These are phyloP conservation scores for Rhynchospora tenuis DNA, from an alignment of 176 grass and related monocot species.

Conservation along the genomic window DNA sequence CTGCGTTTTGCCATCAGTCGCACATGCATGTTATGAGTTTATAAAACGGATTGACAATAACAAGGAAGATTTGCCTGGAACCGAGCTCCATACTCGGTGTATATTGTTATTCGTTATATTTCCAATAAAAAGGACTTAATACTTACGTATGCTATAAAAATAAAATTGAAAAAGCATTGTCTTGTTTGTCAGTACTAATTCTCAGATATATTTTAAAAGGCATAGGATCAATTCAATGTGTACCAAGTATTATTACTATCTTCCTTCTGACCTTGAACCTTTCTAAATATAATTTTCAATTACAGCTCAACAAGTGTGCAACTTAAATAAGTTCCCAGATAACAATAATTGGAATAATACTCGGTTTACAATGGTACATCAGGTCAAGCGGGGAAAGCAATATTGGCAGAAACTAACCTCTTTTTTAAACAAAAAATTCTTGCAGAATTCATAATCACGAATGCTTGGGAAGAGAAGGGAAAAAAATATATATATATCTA, in stretches of 20 bases:
- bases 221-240: neutral
- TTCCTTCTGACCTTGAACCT: too few species aligned
- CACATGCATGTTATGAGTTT: too few species aligned
- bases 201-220: neutral
- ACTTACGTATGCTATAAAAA: neutral
- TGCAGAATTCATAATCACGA: neutral
- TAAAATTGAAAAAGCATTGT: neutral
- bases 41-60: too few species aligned
- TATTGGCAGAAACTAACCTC: neutral
- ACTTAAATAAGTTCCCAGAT: too few species aligned
- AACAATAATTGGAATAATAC: neutral
- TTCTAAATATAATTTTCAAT: too few species aligned
- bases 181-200: neutral
- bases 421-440: neutral
- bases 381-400: neutral
- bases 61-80: too few species aligned
- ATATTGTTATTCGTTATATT: too few species aligned
- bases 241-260: neutral
- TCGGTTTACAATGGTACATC: neutral
- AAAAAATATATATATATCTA: neutral
- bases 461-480: neutral
- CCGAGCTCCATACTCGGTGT: too few species aligned
- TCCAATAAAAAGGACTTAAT: neutral
- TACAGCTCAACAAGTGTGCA: too few species aligned
- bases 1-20: too few species aligned